Conservation (phyloP, 225 moss, liverwort and hornwort genomes). For the Physcomitrium patens region DNA sequence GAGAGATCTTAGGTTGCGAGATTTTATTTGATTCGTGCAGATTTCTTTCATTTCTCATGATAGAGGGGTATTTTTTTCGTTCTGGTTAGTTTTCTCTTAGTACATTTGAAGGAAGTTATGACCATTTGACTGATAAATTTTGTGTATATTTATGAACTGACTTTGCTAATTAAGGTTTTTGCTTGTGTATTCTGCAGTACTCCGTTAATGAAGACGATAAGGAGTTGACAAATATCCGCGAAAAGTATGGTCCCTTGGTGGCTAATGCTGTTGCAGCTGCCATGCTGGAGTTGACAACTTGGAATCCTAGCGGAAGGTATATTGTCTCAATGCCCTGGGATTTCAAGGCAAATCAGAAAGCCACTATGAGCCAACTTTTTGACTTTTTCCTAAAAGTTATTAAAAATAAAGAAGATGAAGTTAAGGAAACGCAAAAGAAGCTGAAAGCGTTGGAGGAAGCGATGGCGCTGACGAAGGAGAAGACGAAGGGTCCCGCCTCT, state of each 20-base stretch:
- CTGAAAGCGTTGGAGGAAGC: slow-evolving; percentile 36
- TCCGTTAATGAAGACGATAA: slow-evolving; percentile 33
- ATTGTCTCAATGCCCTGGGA: slow-evolving; percentile 46
- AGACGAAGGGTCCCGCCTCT: not conserved
- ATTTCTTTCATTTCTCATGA: not conserved
- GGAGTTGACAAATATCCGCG: slow-evolving; percentile 38
- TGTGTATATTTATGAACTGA: not conserved
- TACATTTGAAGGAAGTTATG: not conserved
- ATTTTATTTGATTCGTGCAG: not conserved
- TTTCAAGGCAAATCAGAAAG: slow-evolving; percentile 33
- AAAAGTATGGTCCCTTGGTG: slow-evolving; percentile 37
- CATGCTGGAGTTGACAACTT: slow-evolving; percentile 43
- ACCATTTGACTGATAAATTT: not conserved
- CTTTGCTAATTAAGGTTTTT: not conserved
- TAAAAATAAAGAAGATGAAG: slow-evolving; percentile 22
- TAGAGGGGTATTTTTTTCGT: not conserved
- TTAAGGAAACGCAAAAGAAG: slow-evolving; percentile 29
- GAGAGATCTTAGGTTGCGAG: not conserved
- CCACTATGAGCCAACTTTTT: slow-evolving; percentile 37
- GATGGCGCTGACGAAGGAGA: slow-evolving; percentile 29
- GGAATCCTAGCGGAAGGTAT: slow-evolving; percentile 58
- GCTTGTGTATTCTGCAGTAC: slow-evolving; percentile 34
- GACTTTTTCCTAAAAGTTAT: slow-evolving; percentile 17
- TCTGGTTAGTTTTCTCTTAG: not conserved
- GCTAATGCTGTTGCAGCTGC: slow-evolving; percentile 44